Base-by-base conservation (phyloP, 352 stramenopile genomes). In the Phytophthora sp. region DNA sequence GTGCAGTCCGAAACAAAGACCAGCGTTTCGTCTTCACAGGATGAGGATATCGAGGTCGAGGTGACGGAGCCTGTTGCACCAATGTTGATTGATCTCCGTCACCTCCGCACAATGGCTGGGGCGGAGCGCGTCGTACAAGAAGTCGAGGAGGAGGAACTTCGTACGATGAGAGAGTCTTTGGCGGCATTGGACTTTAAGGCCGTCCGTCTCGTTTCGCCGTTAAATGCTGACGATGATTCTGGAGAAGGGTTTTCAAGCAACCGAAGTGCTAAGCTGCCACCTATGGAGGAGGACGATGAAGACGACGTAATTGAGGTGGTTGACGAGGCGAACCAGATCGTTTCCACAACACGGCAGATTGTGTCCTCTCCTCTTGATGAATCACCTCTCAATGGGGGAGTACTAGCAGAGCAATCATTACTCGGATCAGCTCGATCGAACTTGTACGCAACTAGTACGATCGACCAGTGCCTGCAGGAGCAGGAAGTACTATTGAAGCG, bases 401-500 rank as follows among this genome's bases (percentile, higher is more conserved):
- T 39, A 15, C 41, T 65, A 49, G 24, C 51, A 42, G 66, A 76
- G 21, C 69, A 73, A 6, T 28, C 54, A 5, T 42, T 72, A 38
- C 74, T 70, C 24, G 51, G 55, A 26, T 71, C 56, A 10, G 38
- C 37, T 37, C 58, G 56, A 31, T 61, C 45, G 32, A 71, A 55
- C 32, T 49, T 62, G 21, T 60, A n/a, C n/a, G n/a, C n/a, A n/a
- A n/a, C n/a, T n/a, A n/a, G n/a, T n/a, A n/a, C 69, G 37, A 73
- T 78, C 13, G 66, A 72, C 15, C 70, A 78, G 66, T 60, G 70
- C 23, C 56, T 78, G 21, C 61, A 74, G 8, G 70, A 78, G 34
- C 70, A 78, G 31, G 70, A 78, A 49, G 44, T 70, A 15, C 32
- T 78, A 12, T 31, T 78, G 23, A 68, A 77, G 44, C 54, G 42